Conservation (phyloP, 148 eudicot genomes). For the Pharnaceum exiguum region DNA sequence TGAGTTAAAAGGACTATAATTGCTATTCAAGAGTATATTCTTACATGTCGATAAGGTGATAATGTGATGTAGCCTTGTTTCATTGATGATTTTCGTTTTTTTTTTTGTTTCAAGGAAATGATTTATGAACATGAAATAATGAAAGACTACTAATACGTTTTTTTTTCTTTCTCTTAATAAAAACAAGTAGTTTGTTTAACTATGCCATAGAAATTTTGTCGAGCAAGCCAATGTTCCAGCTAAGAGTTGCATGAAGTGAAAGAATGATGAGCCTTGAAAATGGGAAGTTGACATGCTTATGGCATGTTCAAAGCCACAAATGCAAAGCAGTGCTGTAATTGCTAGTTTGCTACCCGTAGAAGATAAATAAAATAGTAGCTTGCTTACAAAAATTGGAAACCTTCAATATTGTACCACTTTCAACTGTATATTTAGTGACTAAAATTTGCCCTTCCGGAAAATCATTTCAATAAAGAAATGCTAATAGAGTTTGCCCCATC, state of each 20-base stretch:
- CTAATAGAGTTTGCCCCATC: no score
- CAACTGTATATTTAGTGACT: not conserved
- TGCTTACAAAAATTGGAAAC: constrained; percentile 3
- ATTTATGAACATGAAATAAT: no score
- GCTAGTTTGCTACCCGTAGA: constrained; percentile 21
- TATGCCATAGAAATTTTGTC: not conserved
- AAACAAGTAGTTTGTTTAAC: not conserved
- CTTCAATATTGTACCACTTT: not conserved
- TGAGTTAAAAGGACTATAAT: no score
- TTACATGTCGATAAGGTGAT: no score
- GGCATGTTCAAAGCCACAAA: not conserved
- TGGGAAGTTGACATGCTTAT: not conserved
- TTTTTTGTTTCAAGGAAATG: no score
- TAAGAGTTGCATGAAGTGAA: not conserved
- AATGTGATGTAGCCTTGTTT: no score
- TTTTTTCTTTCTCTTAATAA: no score
- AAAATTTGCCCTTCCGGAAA: constrained; percentile 5
- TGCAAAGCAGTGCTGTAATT: no score
- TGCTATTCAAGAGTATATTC: no score
- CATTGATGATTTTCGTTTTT: no score
- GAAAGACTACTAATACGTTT: no score
- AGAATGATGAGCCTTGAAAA: not conserved
- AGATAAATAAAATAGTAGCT: constrained; percentile 6
- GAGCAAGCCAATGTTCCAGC: not conserved
- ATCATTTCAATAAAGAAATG: not conserved